Evolutionary conservation across 2,329 filamentous ascomycete species (phyloP), one percentile per base, ranked within the genome.

Genomic region (Alternaria sp.): DNA sequence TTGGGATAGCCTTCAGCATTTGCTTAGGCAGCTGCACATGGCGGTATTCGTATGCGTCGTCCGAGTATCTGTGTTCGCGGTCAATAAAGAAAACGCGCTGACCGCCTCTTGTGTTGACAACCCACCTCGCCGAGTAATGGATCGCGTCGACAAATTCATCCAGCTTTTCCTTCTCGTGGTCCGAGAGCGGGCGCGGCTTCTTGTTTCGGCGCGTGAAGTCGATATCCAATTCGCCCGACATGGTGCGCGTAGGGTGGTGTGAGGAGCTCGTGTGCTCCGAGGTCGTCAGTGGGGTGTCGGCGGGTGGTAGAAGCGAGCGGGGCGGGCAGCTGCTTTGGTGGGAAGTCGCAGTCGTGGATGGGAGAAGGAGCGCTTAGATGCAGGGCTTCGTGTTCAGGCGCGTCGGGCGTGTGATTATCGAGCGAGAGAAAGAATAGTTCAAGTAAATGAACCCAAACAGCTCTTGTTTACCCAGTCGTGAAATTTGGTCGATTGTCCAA

Each of bases 21-120:
- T 93, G 90, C 84, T 99, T 99, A 46, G 96, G 96, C 28, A 99
- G 89, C 82, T 97, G 94, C 62, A 99, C 96, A 82, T 99, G 96
- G 69, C 96, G 92, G 83, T 99, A 99, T 83, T 99, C 96, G 82
- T 90, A 97, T 81, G 96, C 89, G 82, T 88, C 90, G 77, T 99
- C 96, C 26, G 91, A 94, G 81, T 99, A 99, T 80, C 96, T 98
- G 79, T 33, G 55, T 21, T 43, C 47, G 55, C n/a, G 25, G 64
- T 75, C 66, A 76, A 69, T 67, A 58, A 53, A 25, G 58, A 46
- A 45, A 53, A 68, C 71, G 70, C 63, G 58, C 56, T 59, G 46
- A 60, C 47, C 30, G 49, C 51, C 44, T 68, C 37, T 53, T 51
- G 28, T 37, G 54, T 65, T 68, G 71, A 69, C 68, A 73, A 77